Percentiles rank a stretch among this genome's conserved stretches.
phyloP scores from a whole-genome alignment of 176 grass and related monocot species.

The Oryza brachyantha region DNA sequence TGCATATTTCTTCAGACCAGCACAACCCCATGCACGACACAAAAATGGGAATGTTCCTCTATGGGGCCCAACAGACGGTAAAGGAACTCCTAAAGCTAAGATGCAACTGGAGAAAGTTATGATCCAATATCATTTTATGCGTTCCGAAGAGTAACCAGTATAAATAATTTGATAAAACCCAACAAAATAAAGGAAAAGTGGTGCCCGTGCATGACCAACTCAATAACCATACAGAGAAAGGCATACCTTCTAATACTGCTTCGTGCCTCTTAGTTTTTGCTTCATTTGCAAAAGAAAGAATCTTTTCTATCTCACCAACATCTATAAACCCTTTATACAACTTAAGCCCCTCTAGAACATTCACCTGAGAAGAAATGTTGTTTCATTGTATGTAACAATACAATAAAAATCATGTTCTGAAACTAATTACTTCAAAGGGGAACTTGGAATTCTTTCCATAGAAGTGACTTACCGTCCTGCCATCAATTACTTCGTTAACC shows the following conservation, averaged over 20 bases:
- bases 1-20: too few species aligned
- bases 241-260: slow-evolving; percentile 40
- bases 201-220: background rate
- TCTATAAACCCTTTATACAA: slow-evolving; percentile 46
- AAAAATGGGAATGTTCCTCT: background rate
- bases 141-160: background rate
- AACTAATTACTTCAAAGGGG: background rate
- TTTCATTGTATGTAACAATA: background rate
- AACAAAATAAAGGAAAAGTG: background rate
- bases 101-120: too few species aligned
- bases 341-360: slow-evolving; percentile 61
- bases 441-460: background rate
- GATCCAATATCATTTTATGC: background rate
- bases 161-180: background rate
- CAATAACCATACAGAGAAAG: background rate
- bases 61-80: background rate
- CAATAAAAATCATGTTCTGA: background rate
- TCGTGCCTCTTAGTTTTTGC: slow-evolving; percentile 39
- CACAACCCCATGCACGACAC: too few species aligned
- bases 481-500: slow-evolving; percentile 47
- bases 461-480: slow-evolving; percentile 6
- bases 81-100: background rate
- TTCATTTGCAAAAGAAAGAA: slow-evolving; percentile 49
- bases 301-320: slow-evolving; percentile 27
- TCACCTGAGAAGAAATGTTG: slow-evolving; percentile 26